Evolutionary conservation across 306 rosid genomes (phyloP), one percentile per base, ranked within the genome.

Genomic region (Carpinus fangiana): DNA sequence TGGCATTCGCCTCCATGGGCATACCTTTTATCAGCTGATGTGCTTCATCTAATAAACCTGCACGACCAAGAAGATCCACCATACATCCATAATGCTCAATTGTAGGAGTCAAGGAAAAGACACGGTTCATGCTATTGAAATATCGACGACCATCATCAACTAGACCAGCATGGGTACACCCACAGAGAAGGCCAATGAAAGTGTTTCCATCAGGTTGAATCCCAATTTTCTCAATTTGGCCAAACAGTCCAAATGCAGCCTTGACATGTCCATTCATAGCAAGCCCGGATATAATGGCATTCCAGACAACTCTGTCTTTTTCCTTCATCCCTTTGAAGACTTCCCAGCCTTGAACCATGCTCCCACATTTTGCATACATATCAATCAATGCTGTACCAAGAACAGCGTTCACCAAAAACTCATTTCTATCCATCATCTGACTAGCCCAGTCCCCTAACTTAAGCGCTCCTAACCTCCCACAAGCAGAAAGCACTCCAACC

Each of bases 21-120:
- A 87, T 87, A 28, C 69, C 76, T 56, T 62, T 72, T 56, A 82
- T 82, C 31, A 87, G 74, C 48, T 82, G 68, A 82, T 81, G 74
- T 21, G 88, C 88, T 75, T 84, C 81, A 11, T 71, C 69, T 18
- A 84, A 26, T 55, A 74, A 23, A 10, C 88, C 86, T 20, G 79
- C 90, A 50, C 86, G 84, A 38, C 90, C 84, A 11, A 87, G 86
- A 23, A 84, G 82, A 71, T 87, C 90, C 64, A 82, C 90, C 82
- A 82, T 79, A 66, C 86, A 84, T 46, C 84, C 88, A 51, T 84
- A 87, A 38, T 87, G 88, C 55, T 82, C 86, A 11, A 54, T 75
- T 62, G 72, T 79, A 4, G 72, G 86, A 26, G 73, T 84, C 66
- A 83, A 3, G 8, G 72, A 66, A 41, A 18, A 66, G 10, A 66